These are phyloP conservation scores for Delitschia confertaspora DNA, from an alignment of 495 filamentous ascomycete species.

Conservation along the genomic window DNA sequence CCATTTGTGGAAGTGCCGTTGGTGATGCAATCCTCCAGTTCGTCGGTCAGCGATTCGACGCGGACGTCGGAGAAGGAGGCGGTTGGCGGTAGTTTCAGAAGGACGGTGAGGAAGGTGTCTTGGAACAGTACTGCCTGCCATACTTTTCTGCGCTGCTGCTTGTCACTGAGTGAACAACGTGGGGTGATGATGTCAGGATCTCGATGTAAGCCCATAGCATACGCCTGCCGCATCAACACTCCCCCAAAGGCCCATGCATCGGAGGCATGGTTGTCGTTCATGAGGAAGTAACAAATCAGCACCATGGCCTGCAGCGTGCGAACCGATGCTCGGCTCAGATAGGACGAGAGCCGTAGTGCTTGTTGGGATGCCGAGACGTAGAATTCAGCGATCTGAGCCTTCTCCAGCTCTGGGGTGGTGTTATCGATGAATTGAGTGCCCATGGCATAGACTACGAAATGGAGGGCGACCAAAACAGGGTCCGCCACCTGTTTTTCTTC, in stretches of 20 bases:
- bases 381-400: constrained; percentile 64
- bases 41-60: constrained; percentile 50
- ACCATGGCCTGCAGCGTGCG: constrained; percentile 67
- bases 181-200: constrained; percentile 61
- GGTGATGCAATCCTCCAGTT: constrained; percentile 38
- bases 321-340: constrained; percentile 56
- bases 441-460: constrained; percentile 61
- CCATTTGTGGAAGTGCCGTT: constrained; percentile 10
- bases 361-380: constrained; percentile 67
- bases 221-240: constrained; percentile 59
- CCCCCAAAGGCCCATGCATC: constrained; percentile 70
- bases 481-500: constrained; percentile 46
- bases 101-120: constrained; percentile 69
- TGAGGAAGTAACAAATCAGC: constrained; percentile 62
- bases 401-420: constrained; percentile 45
- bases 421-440: constrained; percentile 68
- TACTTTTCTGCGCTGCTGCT: constrained; percentile 59
- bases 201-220: constrained; percentile 65
- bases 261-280: constrained; percentile 68
- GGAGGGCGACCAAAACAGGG: constrained; percentile 52
- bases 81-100: constrained; percentile 59
- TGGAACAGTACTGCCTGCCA: constrained; percentile 69
- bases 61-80: constrained; percentile 65
- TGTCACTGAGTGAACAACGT: constrained; percentile 50
- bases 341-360: constrained; percentile 56